Conservation (phyloP, 805 yeast species). For the Metschnikowia arizonensis region DNA sequence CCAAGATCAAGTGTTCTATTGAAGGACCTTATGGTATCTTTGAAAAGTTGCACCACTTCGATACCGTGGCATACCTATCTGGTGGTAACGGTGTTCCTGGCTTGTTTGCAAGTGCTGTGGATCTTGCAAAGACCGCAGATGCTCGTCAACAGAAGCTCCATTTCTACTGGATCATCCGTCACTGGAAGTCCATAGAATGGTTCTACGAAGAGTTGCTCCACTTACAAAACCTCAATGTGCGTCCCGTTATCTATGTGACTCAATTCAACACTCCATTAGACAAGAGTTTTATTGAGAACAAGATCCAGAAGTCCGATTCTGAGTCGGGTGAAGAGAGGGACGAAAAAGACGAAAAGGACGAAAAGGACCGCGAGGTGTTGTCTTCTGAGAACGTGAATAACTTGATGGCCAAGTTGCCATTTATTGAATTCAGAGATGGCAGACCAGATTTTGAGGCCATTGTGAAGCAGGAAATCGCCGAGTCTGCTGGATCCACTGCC, state of each 20-base stretch:
- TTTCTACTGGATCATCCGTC: slow-evolving; percentile 40
- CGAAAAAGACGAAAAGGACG: slow-evolving; percentile 8
- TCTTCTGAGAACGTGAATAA: slow-evolving; percentile 10
- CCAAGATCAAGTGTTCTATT: slow-evolving; percentile 40
- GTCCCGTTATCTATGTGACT: slow-evolving; percentile 36
- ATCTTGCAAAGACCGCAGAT: slow-evolving; percentile 18
- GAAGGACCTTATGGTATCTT: slow-evolving; percentile 61
- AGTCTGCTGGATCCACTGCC: slow-evolving; percentile 38
- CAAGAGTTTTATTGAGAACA: slow-evolving; percentile 14
- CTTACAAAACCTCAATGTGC: slow-evolving; percentile 26
- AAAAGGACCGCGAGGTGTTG: slow-evolving; percentile 5
- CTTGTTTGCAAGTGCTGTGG: slow-evolving; percentile 41
- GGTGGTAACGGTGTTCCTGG: slow-evolving; percentile 69
- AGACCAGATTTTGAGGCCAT: slow-evolving; percentile 38
- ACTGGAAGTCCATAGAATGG: slow-evolving; percentile 39
- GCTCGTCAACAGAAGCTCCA: slow-evolving; percentile 16
- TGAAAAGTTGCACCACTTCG: slow-evolving; percentile 45
- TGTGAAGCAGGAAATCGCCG: slow-evolving; percentile 34
- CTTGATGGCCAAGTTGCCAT: slow-evolving; percentile 26
- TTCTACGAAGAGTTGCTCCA: slow-evolving; percentile 36
- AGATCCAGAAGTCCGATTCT: slow-evolving; percentile 3
- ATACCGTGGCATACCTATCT: slow-evolving; percentile 48
- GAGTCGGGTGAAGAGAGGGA: slow-evolving; percentile 10
- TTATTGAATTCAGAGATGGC: slow-evolving; percentile 42
- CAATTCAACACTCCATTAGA: slow-evolving; percentile 17